These are phyloP conservation scores for Paramecium caudatum DNA, from an alignment of 73 alveolate genomes.

Conservation along the genomic window DNA sequence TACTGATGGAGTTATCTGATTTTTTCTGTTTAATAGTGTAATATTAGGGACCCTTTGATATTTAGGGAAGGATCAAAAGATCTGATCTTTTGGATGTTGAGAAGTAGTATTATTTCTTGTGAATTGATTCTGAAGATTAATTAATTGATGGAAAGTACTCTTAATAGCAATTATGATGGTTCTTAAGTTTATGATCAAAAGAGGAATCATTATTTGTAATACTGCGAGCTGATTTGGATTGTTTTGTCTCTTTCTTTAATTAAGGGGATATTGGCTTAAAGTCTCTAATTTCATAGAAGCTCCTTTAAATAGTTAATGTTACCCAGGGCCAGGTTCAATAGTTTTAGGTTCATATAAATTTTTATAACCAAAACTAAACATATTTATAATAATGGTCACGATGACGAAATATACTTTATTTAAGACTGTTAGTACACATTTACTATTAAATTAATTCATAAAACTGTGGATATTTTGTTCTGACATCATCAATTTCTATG, in stretches of 20 bases:
- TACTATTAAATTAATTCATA: too few relatives aligned
- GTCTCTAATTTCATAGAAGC: neutral
- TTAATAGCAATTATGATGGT: slow-evolving; percentile 1
- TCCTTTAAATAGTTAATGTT: neutral
- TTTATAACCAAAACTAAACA: slow-evolving; percentile 60
- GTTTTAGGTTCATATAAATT: slow-evolving; percentile 59
- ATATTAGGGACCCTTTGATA: slow-evolving; percentile 54
- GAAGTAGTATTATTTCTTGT: neutral
- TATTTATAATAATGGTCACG: too few relatives aligned
- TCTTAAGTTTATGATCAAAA: neutral
- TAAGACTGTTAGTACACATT: too few relatives aligned
- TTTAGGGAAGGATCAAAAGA: neutral
- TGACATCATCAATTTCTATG: too few relatives aligned
- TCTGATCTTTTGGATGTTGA: slow-evolving; percentile 24
- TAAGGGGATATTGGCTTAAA: too few relatives aligned
- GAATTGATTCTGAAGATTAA: neutral
- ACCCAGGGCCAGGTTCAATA: slow-evolving; percentile 66
- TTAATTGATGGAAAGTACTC: slow-evolving; percentile 24
- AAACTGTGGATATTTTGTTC: too few relatives aligned
- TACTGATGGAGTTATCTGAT: neutral
- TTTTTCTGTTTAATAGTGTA: neutral
- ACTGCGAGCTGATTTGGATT: too few relatives aligned
- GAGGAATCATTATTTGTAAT: neutral
- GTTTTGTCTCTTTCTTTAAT: neutral
- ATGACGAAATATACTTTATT: too few relatives aligned